These are phyloP conservation scores for Trichophyton simii DNA, from an alignment of 2,329 filamentous ascomycete species.

Conservation along the genomic window DNA sequence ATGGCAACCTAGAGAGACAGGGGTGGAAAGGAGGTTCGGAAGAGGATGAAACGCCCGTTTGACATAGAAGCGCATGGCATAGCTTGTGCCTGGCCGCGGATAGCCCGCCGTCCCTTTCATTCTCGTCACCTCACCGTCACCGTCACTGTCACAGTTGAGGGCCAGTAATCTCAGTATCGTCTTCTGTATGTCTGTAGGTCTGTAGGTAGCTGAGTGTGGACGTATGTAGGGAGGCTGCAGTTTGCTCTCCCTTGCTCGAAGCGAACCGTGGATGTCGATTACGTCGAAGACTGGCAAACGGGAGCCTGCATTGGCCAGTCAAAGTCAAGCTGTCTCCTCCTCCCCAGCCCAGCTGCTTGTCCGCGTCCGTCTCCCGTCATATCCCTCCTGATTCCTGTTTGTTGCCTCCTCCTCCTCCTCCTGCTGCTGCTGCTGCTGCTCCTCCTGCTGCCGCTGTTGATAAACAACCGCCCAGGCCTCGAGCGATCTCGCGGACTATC, in stretches of 20 bases:
- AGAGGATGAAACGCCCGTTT: neutral
- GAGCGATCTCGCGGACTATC: neutral
- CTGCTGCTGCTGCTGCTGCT: too few relatives aligned
- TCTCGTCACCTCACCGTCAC: too few relatives aligned
- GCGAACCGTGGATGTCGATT: neutral
- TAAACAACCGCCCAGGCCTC: neutral
- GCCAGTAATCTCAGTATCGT: neutral
- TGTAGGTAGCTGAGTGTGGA: too few relatives aligned
- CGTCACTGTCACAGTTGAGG: too few relatives aligned
- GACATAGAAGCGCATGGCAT: neutral
- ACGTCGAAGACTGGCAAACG: neutral
- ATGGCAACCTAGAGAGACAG: slow-evolving; percentile 1
- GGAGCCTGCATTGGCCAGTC: neutral
- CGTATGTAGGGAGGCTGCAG: neutral
- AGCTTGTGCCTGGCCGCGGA: neutral
- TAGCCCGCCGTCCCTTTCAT: neutral
- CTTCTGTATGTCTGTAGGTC: neutral
- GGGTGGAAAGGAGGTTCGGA: neutral
- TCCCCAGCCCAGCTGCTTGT: neutral
- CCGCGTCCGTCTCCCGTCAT: neutral
- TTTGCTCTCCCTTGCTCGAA: neutral
- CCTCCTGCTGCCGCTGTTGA: neutral
- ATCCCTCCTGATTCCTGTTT: too few relatives aligned
- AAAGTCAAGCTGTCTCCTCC: neutral
- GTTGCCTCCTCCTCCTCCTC: too few relatives aligned